These are phyloP conservation scores for Ophiocordyceps sinensis DNA, from an alignment of 2,329 filamentous ascomycete species.

Conservation along the genomic window DNA sequence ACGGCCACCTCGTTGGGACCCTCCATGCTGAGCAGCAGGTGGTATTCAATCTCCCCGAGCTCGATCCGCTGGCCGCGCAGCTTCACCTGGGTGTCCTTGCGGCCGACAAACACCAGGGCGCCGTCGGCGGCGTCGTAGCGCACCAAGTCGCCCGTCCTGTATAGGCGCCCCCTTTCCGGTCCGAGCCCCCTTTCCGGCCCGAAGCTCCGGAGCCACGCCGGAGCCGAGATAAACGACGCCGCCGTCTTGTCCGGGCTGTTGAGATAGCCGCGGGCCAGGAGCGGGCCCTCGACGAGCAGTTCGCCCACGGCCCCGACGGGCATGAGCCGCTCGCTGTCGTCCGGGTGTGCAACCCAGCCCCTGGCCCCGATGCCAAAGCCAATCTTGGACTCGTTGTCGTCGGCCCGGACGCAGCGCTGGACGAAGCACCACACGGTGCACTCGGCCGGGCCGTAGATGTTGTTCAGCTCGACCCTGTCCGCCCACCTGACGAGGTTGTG, in stretches of 20 bases:
- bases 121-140: constrained; percentile 10
- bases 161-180: constrained; percentile 22
- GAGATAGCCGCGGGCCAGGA: constrained; percentile 33
- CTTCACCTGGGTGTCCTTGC: constrained; percentile 36
- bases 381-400: not conserved
- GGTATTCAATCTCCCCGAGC: not conserved
- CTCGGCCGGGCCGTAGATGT: not conserved
- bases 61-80: constrained; percentile 11
- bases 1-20: not conserved
- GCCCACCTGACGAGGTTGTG: not conserved
- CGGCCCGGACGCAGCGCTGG: not conserved
- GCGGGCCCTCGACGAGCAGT: constrained; percentile 24
- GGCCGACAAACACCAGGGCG: constrained; percentile 13
- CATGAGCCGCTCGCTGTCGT: not conserved
- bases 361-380: not conserved
- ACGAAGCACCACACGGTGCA: not conserved
- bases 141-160: constrained; percentile 21
- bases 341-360: not conserved
- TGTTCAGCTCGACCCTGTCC: not conserved
- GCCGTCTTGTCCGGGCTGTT: constrained; percentile 28
- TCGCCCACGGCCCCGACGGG: constrained; percentile 11
- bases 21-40: not conserved
- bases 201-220: constrained; percentile 18
- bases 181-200: too few relatives aligned
- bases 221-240: constrained; percentile 29